Base-by-base conservation (phyloP, 176 grass and related monocot species). In the Alloteropsis semialata region DNA sequence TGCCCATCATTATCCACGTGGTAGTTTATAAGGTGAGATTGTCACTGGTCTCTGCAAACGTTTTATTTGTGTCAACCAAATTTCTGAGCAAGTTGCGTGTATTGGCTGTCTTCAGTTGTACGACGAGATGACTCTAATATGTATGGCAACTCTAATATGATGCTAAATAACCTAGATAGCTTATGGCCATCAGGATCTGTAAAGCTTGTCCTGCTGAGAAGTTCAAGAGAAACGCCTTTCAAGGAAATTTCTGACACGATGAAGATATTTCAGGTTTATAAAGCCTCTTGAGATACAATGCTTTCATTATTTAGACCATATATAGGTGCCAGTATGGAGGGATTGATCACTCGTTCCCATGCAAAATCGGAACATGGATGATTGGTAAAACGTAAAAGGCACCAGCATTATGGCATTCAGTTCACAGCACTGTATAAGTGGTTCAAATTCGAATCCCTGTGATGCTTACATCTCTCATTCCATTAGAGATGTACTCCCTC, bases 41-140 rank as follows among this genome's bases (percentile, higher is more conserved):
- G 17, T 16, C 68, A 32, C 32, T 80, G 9, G 59, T 89, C 41
- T 79, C 3, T 41, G 36, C 18, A 80, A 37, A 57, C 17, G 13
- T 32, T 67, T 80, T 55, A 62, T 49, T 28, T 84, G 68, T 59
- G 59, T 41, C 38, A 66, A n/a, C 75, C 56, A 72, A 84, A 73
- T 39, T 21, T 79, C 29, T 74, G 17, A 84, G 19, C 53, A 89
- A 76, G 82, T 28, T 80, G 61, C 87, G 80, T 84, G 57, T 43
- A 59, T 50, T 75, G 15, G 50, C 10, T 74, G 30, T 69, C 69
- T 84, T 89, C 24, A 84, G 41, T 57, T 84, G 50, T 84, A 80
- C 49, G 46, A 18, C 15, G 50, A 49, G 50, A 48, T 39, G 30
- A 59, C 60, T 36, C 37, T 48, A 50, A 65, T 79, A 34, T 53